phyloP scores from a whole-genome alignment of 768 basidiomycete genomes.

The Calocybe cyanea region DNA sequence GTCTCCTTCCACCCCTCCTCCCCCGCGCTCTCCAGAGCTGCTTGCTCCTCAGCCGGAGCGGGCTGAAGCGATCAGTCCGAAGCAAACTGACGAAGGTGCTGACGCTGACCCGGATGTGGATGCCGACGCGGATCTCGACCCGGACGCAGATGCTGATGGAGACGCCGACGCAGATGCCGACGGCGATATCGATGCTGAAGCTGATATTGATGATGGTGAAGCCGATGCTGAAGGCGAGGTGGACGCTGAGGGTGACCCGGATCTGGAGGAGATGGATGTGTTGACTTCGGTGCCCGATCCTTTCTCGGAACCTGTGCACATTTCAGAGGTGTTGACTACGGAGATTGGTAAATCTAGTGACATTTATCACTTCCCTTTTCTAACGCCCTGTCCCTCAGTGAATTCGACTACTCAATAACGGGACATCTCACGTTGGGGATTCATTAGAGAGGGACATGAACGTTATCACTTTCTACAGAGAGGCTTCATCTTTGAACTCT shows the following conservation, averaged over 20 bases:
- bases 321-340: background rate
- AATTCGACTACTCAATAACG: background rate
- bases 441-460: too few species aligned
- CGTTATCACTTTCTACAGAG: too few species aligned
- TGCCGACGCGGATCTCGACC: constrained; percentile 14
- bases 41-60: background rate
- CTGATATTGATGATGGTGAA: constrained; percentile 17
- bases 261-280: constrained; percentile 13
- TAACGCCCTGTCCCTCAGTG: background rate
- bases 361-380: background rate
- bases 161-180: constrained; percentile 23
- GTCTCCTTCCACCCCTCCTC: background rate
- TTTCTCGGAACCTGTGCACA: background rate
- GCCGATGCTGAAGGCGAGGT: constrained; percentile 29
- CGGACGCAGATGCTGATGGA: constrained; percentile 7
- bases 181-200: constrained; percentile 21
- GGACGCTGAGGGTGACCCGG: constrained; percentile 20
- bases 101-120: constrained; percentile 1
- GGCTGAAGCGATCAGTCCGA: too few species aligned
- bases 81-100: background rate
- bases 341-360: background rate
- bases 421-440: too few species aligned
- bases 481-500: too few species aligned
- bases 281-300: background rate
- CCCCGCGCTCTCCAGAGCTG: background rate